Evolutionary conservation across 2,329 filamentous ascomycete species (phyloP).

Genomic region (Clarireedia homoeocarpa): DNA sequence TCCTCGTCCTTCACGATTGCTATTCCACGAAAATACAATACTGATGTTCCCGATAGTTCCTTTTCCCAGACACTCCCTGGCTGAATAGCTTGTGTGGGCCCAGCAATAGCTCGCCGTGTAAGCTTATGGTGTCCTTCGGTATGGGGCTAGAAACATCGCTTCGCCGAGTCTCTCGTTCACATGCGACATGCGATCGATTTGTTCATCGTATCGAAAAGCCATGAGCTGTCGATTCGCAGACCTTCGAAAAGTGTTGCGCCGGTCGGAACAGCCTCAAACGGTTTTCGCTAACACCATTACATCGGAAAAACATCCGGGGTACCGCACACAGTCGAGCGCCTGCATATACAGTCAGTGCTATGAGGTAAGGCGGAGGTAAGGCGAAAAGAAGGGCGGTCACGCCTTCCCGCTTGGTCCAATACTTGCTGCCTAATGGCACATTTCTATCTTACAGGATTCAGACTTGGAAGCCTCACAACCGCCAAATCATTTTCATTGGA

Average conservation of each 20-base stretch:
- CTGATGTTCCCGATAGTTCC: too few species aligned
- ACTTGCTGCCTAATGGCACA: conserved; percentile 5
- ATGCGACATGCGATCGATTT: not conserved
- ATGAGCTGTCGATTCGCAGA: not conserved
- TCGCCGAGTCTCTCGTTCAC: not conserved
- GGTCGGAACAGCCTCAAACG: not conserved
- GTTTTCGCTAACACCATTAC: not conserved
- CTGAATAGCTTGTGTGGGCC: too few species aligned
- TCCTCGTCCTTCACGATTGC: not conserved
- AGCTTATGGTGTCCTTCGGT: too few species aligned
- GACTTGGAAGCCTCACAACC: not conserved
- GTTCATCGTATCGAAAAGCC: not conserved
- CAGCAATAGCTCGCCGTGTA: too few species aligned
- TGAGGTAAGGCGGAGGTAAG: not conserved
- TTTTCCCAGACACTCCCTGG: too few species aligned
- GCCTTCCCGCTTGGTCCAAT: not conserved
- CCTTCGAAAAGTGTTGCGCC: conserved; percentile 1
- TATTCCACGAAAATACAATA: too few species aligned
- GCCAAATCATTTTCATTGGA: not conserved
- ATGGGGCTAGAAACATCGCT: not conserved
- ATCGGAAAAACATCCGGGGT: not conserved
- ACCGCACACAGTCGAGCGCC: not conserved
- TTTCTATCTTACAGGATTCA: not conserved
- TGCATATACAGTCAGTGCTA: not conserved
- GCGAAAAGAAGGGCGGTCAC: not conserved